Evolutionary conservation across 192 early-diverging fungal species (phyloP).

Genomic region (Backusella liffmaniae): DNA sequence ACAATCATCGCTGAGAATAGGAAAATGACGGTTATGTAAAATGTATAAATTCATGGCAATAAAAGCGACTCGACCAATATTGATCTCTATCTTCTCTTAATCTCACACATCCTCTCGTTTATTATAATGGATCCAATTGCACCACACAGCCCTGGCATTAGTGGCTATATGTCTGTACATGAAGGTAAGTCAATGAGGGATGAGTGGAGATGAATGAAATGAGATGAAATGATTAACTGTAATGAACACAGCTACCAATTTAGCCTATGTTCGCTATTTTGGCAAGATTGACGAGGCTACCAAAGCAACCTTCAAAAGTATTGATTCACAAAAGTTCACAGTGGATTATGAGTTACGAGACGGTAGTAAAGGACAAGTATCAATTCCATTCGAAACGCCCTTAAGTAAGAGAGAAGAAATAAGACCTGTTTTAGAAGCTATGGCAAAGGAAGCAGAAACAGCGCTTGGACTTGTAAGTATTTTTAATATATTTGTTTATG

Average conservation of each 20-base stretch:
- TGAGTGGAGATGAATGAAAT: background rate
- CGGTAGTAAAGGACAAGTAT: slow-evolving; percentile 15
- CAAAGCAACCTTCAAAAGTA: slow-evolving; percentile 36
- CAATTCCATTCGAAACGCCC: slow-evolving; percentile 31
- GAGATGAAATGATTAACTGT: background rate
- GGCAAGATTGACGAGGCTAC: slow-evolving; percentile 28
- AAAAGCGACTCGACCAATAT: background rate
- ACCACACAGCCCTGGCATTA: slow-evolving; percentile 30
- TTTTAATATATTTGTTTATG: slow-evolving; percentile 1
- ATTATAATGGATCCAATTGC: slow-evolving; percentile 22
- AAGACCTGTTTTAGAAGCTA: slow-evolving; percentile 38
- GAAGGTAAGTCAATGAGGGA: slow-evolving; percentile 11
- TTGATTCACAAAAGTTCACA: slow-evolving; percentile 35
- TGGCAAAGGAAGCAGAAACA: slow-evolving; percentile 48
- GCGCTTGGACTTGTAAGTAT: slow-evolving; percentile 40
- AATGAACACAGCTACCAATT: slow-evolving; percentile 29
- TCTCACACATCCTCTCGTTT: background rate
- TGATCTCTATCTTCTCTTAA: background rate
- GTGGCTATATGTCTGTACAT: slow-evolving; percentile 42
- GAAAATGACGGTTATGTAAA: background rate
- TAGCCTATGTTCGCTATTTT: slow-evolving; percentile 43
- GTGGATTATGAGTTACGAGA: slow-evolving; percentile 19
- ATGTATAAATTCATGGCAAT: background rate
- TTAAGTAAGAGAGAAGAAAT: slow-evolving; percentile 41
- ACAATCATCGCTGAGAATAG: background rate